Evolutionary conservation across 352 stramenopile species (phyloP), one percentile per base, ranked within the genome.

Genomic region (Globisporangium emineosum): DNA sequence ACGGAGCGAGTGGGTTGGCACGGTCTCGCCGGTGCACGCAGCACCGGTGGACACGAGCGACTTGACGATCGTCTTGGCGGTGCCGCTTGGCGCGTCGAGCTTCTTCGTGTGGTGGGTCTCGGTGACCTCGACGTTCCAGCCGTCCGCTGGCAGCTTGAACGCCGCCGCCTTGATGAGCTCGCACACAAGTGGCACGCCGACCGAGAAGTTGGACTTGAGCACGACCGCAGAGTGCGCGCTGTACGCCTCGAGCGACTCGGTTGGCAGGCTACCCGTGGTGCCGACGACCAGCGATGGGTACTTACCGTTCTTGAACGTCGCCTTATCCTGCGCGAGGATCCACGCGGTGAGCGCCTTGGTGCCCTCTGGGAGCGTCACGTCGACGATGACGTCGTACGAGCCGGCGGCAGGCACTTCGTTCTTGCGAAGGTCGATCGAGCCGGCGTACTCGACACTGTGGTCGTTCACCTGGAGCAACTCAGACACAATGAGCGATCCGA

Each of bases 81-180:
- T 94, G 59, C 85, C 85, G 27, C 78, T 90, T 10, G 86, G 86
- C 8, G 86, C 86, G 43, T 95, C 86, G 47, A 93, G 72, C 82
- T 95, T 95, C 65, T 91, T 88, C 37, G 80, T 95, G 79, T 95
- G 86, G 77, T 95, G 86, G 32, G 83, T 91, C 71, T 95, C 86
- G 35, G 66, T 79, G 60, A 95, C 77, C 52, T 91, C 81, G 29
- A 93, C 81, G 70, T 95, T 92, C 81, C 83, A 95, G 56, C 79
- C 79, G 30, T 87, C 73, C 15, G 70, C 63, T 2, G 86, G 80
- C 58, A 94, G 74, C 68, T 89, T 88, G 69, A 91, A 91, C 13
- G 86, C 86, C 57, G 79, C 84, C 10, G 73, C 64, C 69, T 89
- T 84, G 33, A 89, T 81, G 47, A 95, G 69, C 59, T 92, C 81